Base-by-base conservation (phyloP, 352 stramenopile genomes). In the Phytophthora syringae region DNA sequence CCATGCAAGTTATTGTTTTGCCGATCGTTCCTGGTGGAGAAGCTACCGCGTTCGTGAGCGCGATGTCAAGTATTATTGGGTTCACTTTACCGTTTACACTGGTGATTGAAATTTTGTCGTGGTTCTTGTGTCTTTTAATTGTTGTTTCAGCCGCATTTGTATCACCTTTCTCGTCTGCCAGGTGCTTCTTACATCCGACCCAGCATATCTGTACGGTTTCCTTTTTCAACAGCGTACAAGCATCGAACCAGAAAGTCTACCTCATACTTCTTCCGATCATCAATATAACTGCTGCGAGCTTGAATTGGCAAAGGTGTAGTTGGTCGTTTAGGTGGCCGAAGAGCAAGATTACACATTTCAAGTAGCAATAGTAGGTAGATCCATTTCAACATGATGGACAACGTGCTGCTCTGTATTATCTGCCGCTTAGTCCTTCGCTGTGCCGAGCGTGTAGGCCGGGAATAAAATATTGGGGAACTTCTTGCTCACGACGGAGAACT, bases 401-500 rank as follows among this genome's bases (percentile, higher is more conserved):
- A 43, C 37, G 16, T 22, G 20, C 18, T 21, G n/a, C 36, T 47
- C 16, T 43, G 18, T 47, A 47, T 47, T 47, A 18, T 7, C 7
- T 47, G 37, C 40, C 18, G 39, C 30, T 66, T 63, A 88, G 57
- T 88, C 78, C 70, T 89, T 91, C 6, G 77, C 76, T 13, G 77
- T 79, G 15, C 77, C 77, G 15, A n/a, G 72, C 30, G 86, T 92
- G 67, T 93, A 95, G 34, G 85, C 84, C 25, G 90, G 91, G 77
- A 97, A 97, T 21, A 98, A 75, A 74, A 98, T 97, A 69, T 98
- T n/a, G 13, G 97, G 95, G 67, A 99, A 99, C 69, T 98, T 98
- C 74, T 98, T 98, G 75, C 81, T 96, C 51, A 98, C 94, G 57
- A 98, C 76, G 24, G 96, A 89, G 71, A 98, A n/a, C n/a, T n/a